Evolutionary conservation across 2,329 filamentous ascomycete genomes (phyloP).

Genomic region (Xylaria sp.): DNA sequence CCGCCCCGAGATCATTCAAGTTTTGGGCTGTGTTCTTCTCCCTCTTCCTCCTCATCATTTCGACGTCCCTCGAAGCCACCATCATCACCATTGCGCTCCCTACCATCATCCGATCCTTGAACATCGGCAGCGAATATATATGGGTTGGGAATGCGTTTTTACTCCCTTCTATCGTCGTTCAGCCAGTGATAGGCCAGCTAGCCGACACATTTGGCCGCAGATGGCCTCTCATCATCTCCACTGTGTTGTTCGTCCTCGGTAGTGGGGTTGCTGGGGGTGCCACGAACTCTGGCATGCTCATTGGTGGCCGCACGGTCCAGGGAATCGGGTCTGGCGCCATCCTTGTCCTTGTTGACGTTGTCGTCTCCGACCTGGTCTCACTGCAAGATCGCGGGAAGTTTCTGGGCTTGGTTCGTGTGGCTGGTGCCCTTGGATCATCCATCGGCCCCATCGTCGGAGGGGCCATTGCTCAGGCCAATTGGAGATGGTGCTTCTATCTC

Average conservation of each 20-base stretch:
- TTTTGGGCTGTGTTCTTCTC: constrained; percentile 13
- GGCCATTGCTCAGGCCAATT: constrained; percentile 17
- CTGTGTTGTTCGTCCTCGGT: constrained; percentile 58
- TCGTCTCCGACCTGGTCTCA: constrained; percentile 61
- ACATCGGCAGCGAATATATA: constrained; percentile 31
- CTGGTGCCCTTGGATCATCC: constrained; percentile 48
- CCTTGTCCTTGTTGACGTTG: constrained; percentile 57
- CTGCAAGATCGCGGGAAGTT: constrained; percentile 57
- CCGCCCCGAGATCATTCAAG: no score
- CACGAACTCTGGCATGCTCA: constrained; percentile 53
- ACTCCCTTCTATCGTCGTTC: constrained; percentile 51
- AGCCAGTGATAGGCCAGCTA: constrained; percentile 58
- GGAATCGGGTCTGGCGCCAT: constrained; percentile 51
- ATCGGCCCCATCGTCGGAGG: constrained; percentile 48
- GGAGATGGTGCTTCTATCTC: constrained; percentile 15
- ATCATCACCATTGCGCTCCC: constrained; percentile 36
- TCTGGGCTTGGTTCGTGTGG: constrained; percentile 48
- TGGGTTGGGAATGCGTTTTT: constrained; percentile 34
- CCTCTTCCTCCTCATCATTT: constrained; percentile 21
- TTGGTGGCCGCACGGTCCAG: constrained; percentile 55
- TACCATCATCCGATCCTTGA: constrained; percentile 30
- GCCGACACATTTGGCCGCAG: constrained; percentile 60
- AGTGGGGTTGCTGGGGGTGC: constrained; percentile 59
- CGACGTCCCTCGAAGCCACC: constrained; percentile 19
- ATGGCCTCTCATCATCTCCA: constrained; percentile 47